Percentiles rank a stretch among this genome's conserved stretches.
Conservation (phyloP, 768 basidiomycete genomes). For the Suillus decipiens region DNA sequence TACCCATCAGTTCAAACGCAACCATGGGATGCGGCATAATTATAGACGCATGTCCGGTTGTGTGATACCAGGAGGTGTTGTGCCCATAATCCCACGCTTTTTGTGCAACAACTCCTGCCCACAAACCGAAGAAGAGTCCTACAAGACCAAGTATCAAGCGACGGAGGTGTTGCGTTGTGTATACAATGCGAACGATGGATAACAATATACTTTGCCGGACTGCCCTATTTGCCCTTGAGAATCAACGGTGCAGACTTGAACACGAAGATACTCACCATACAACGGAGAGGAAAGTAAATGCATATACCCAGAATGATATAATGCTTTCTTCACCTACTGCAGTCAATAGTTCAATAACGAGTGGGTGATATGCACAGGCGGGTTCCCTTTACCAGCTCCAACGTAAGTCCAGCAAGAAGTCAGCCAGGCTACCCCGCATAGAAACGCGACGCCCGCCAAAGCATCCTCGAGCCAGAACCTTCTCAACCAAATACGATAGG, state of each 20-base stretch:
- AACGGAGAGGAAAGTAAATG: slow-evolving; percentile 13
- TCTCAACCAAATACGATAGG: slow-evolving; percentile 23
- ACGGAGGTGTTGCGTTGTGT: slow-evolving; percentile 15
- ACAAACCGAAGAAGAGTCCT: slow-evolving; percentile 14
- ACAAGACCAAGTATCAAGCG: slow-evolving; percentile 12
- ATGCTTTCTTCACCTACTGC: neutral
- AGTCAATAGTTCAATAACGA: neutral
- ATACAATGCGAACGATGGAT: slow-evolving; percentile 23
- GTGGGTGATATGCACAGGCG: neutral
- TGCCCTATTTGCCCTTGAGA: slow-evolving; percentile 14
- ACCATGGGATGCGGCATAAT: neutral
- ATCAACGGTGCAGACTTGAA: neutral
- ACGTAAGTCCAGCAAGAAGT: slow-evolving; percentile 16
- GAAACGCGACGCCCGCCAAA: slow-evolving; percentile 20
- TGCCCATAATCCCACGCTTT: slow-evolving; percentile 4
- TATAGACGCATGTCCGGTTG: neutral
- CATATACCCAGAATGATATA: slow-evolving; percentile 20
- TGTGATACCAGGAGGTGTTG: neutral
- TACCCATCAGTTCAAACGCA: slow-evolving; percentile 7
- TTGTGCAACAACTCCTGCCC: slow-evolving; percentile 8
- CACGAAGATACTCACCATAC: slow-evolving; percentile 19
- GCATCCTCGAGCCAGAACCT: slow-evolving; percentile 25
- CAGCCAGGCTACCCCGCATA: slow-evolving; percentile 14
- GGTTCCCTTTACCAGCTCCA: slow-evolving; percentile 5
- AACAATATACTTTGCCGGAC: slow-evolving; percentile 24